Evolutionary conservation across 2,329 filamentous ascomycete genomes (phyloP).

Genomic region (Monosporascus sp.): DNA sequence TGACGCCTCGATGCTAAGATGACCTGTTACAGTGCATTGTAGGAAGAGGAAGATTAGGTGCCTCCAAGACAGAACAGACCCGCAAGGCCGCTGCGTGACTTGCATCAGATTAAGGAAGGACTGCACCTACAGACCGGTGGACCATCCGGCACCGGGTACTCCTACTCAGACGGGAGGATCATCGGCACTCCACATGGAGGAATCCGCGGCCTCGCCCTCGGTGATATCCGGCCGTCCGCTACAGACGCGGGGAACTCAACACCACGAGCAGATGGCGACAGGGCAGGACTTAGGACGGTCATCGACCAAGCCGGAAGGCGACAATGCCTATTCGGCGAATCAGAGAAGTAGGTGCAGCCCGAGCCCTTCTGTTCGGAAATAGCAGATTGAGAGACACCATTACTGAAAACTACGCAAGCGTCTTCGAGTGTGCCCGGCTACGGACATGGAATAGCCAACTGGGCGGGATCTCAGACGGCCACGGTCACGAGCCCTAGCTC

Average conservation of each 20-base stretch:
- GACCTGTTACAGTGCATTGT: constrained; percentile 65
- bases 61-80: constrained; percentile 67
- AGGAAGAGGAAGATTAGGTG: constrained; percentile 91
- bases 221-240: constrained; percentile 36
- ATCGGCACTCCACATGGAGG: constrained; percentile 34
- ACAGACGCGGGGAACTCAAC: constrained; percentile 34
- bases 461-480: constrained; percentile 28
- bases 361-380: constrained; percentile 1
- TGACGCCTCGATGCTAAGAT: constrained; percentile 8
- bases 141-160: constrained; percentile 55
- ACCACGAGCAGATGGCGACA: constrained; percentile 36
- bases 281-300: constrained; percentile 32
- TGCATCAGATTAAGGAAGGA: constrained; percentile 94
- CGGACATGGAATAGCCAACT: constrained; percentile 33
- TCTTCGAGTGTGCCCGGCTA: constrained; percentile 33
- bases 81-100: constrained; percentile 76
- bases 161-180: constrained; percentile 36
- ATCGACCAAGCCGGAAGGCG: background rate
- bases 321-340: constrained; percentile 31
- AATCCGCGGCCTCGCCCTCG: constrained; percentile 44
- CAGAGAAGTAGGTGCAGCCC: constrained; percentile 35
- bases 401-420: constrained; percentile 27
- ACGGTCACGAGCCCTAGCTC: constrained; percentile 34
- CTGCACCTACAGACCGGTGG: constrained; percentile 86
- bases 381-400: background rate